Evolutionary conservation across 2,329 filamentous ascomycete genomes (phyloP), one percentile per base, ranked within the genome.

Genomic region (Madurella fahalii): DNA sequence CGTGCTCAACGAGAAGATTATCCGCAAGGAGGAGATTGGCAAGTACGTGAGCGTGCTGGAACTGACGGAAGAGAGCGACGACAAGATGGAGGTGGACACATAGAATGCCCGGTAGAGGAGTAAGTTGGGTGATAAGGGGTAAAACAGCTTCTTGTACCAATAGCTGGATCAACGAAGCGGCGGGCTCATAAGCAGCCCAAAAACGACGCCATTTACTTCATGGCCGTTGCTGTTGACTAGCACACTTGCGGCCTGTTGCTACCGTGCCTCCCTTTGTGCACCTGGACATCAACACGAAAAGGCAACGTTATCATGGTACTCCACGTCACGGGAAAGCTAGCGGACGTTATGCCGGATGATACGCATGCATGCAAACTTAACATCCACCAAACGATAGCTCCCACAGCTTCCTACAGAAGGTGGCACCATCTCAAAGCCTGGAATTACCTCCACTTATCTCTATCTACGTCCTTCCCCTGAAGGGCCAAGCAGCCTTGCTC

Each of bases 21-120:
- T 97, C 71, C 91, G 83, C 67, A 94, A 90, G 78, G 88, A 93
- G 72, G 90, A 99, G 67, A 87, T 99, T 67, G 88, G 88, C 71
- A 93, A 95, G 72, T 97, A 94, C 72, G 86, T 97, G 56, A 95
- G 87, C 31, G 88, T 99, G 56, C 86, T 95, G 66, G 92, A 97
- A 71, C 73, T 96, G 66, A 81, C 86, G 53, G 81, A 84, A 52
- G 59, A 59, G 52, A 84, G 87, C 59, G 81, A 81, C 47, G 85
- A 88, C 69, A 78, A 76, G 68, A 88, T 88, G 85, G 84, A 88
- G 64, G 76, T 87, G 44, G 84, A 87, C 69, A 74, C 77, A 67
- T 87, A 74, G 42, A 37, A 32, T 48, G 32, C 17, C 17, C 7
- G 32, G 13, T 18, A n/a, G 30, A 9, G 30, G 31, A 11, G 42